Evolutionary conservation across 164 flowering plant genomes (phyloP), one percentile per base, ranked within the genome.

Genomic region (Platanus orientalis): DNA sequence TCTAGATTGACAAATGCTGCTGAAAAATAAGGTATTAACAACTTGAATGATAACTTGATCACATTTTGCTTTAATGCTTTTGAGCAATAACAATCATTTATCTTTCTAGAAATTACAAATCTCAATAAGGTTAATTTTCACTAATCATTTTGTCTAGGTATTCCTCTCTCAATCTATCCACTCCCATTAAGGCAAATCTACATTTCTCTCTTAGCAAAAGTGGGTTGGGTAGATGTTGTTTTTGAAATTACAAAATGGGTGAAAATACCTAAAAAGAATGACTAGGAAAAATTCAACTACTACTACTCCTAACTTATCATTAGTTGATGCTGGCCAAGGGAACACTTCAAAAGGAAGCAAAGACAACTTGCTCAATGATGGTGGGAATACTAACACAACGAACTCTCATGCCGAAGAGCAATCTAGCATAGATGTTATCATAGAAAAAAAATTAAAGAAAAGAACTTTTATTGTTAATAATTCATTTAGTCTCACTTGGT

Each of bases 231-330:
- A 70, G 97, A 95, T 63, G 97, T 97, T 66, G 83, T 84, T 57
- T 72, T 95, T 73, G 97, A 95, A 78, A 77, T 88, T 63, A 73
- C 99, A 13, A 97, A 95, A 72, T 92, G 99, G 97, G 90, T 95
- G 19, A 92, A 95, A 71, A 86, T 92, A 70, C 92, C 97, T 56
- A 81, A 80, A 65, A 85, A 80, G 79, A 92, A 90, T 80, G 58
- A 84, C 92, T 1, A 63, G 78, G 13, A 94, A 88, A 59, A 92
- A 91, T 69, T 67, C 88, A 45, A 58, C 74, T 58, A 58, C 74
- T 58, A 39, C 78, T 57, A 70, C 84, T 14, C 71, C 75, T 42
- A 82, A 85, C 60, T 58, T 57, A 1, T 7, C 12, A 64, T 64
- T 96, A 57, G 52, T 52, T 71, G 90, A 89, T 67, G 76, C 70